Evolutionary conservation across 2,329 filamentous ascomycete genomes (phyloP).

Genomic region (Mollisia scopiformis): DNA sequence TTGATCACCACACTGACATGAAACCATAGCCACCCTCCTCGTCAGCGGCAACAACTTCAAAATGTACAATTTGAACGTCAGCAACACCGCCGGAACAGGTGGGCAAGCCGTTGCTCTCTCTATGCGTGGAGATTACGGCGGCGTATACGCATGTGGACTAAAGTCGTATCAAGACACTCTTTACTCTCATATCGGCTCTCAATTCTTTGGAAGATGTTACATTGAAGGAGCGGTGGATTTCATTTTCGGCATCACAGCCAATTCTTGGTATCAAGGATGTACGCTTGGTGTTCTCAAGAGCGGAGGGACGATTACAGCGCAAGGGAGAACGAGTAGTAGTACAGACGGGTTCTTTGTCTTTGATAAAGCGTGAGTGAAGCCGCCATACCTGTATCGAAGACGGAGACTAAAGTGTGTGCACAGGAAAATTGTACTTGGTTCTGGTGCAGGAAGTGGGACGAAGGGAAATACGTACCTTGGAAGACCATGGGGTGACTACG

Average conservation of each 20-base stretch:
- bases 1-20: not conserved
- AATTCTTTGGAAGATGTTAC: slow-evolving; percentile 56
- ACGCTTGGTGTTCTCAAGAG: slow-evolving; percentile 46
- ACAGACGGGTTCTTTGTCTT: slow-evolving; percentile 53
- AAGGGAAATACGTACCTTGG: slow-evolving; percentile 51
- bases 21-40: slow-evolving; percentile 23
- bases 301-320: slow-evolving; percentile 49
- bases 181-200: slow-evolving; percentile 49
- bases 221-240: slow-evolving; percentile 61
- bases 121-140: slow-evolving; percentile 50
- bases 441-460: slow-evolving; percentile 17
- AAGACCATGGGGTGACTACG: slow-evolving; percentile 52
- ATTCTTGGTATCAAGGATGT: slow-evolving; percentile 53
- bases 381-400: too few species aligned
- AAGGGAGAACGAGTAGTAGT: slow-evolving; percentile 51
- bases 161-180: slow-evolving; percentile 58
- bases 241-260: slow-evolving; percentile 55
- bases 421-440: slow-evolving; percentile 15
- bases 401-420: not conserved
- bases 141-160: slow-evolving; percentile 56
- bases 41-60: slow-evolving; percentile 47
- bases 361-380: slow-evolving; percentile 41
- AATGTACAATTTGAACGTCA: slow-evolving; percentile 61
- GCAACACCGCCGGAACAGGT: slow-evolving; percentile 48
- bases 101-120: slow-evolving; percentile 54